Conservation (phyloP, 1,284 basidiomycete genomes). For the Ganoderma meredithae region DNA sequence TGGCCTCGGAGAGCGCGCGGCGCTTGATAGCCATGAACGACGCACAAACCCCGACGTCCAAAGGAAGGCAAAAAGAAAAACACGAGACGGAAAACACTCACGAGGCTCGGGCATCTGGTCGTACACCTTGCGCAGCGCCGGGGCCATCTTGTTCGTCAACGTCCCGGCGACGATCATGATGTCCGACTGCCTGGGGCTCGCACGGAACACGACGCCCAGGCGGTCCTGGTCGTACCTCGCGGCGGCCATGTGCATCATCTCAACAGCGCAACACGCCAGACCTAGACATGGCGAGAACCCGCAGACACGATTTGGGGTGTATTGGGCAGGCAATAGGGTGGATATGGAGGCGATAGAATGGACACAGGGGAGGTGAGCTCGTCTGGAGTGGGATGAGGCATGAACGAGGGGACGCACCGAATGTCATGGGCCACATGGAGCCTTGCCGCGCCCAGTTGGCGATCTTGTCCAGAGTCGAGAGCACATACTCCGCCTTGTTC, state of each 20-base stretch:
- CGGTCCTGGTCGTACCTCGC: constrained; percentile 99
- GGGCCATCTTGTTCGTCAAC: constrained; percentile 99
- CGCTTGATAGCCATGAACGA: background rate
- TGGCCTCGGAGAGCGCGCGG: background rate
- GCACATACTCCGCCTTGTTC: constrained; percentile 87
- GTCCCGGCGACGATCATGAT: constrained; percentile 99
- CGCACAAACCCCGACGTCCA: constrained; percentile 10
- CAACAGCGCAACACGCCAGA: constrained; percentile 98
- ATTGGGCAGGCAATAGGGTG: background rate
- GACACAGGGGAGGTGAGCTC: constrained; percentile 17
- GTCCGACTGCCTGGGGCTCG: constrained; percentile 96
- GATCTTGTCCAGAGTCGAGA: constrained; percentile 96
- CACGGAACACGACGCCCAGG: constrained; percentile 97
- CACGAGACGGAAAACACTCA: constrained; percentile 45
- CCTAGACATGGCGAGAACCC: constrained; percentile 52
- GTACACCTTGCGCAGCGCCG: constrained; percentile 93
- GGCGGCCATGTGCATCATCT: constrained; percentile 99
- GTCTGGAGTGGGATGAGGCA: constrained; percentile 14
- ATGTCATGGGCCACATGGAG: constrained; percentile 99
- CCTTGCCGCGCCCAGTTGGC: constrained; percentile 98
- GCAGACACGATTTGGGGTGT: background rate
- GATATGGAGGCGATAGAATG: background rate
- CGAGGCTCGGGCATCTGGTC: constrained; percentile 97
- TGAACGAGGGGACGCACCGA: constrained; percentile 59
- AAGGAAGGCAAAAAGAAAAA: constrained; percentile 6